phyloP scores from a whole-genome alignment of 805 yeast genomes.

The Kockiozyma suomiensis region DNA sequence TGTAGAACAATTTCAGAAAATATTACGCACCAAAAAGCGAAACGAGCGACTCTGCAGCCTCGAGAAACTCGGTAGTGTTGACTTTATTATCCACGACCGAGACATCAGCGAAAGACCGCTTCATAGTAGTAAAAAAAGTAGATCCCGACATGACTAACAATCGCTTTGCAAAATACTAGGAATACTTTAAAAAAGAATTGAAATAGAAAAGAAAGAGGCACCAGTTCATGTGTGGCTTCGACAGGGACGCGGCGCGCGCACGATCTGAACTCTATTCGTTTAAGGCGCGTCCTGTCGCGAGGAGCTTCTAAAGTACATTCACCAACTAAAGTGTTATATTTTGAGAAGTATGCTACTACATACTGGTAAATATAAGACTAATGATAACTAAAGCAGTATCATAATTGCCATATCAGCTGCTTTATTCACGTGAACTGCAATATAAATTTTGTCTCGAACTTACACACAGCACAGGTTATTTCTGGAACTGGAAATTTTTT shows the following conservation, averaged over 20 bases:
- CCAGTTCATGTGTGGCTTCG: not conserved
- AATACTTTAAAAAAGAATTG: no score
- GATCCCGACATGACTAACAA: conserved; percentile 5
- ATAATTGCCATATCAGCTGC: no score
- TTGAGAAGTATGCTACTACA: no score
- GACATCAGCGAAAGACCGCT: conserved; percentile 74
- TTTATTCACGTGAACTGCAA: no score
- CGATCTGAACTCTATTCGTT: not conserved
- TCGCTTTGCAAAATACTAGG: not conserved
- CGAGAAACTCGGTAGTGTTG: conserved; percentile 73
- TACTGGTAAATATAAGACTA: no score
- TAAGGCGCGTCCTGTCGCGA: conserved; percentile 1
- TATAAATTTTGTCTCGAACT: no score
- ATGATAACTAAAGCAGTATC: no score
- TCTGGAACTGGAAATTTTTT: no score
- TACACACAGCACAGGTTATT: no score
- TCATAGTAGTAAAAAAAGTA: conserved; percentile 73
- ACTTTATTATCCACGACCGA: conserved; percentile 64
- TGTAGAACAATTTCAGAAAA: no score
- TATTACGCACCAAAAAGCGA: conserved; percentile 72
- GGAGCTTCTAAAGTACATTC: not conserved
- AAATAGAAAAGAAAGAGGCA: not conserved
- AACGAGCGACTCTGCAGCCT: conserved; percentile 81
- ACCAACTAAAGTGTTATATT: not conserved
- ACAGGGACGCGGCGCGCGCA: conserved; percentile 4